These are phyloP conservation scores for Cladophialophora carrionii DNA, from an alignment of 2,329 filamentous ascomycete genomes.

Conservation along the genomic window DNA sequence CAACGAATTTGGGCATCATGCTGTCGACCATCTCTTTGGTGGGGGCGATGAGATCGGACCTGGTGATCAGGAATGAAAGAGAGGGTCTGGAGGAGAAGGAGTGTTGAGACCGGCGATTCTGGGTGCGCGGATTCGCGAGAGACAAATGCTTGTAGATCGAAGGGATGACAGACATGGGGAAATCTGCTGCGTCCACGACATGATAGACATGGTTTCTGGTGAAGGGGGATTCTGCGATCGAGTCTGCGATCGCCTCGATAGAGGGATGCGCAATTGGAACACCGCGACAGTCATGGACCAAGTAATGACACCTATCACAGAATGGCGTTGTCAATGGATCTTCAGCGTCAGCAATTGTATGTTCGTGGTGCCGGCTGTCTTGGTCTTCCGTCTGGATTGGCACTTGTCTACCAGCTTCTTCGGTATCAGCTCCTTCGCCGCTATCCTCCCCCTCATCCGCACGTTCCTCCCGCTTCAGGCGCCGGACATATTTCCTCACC, in stretches of 20 bases:
- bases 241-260: constrained; percentile 77
- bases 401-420: constrained; percentile 4
- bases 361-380: constrained; percentile 9
- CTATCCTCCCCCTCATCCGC: constrained; percentile 14
- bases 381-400: background rate
- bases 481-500: constrained; percentile 45
- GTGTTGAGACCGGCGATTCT: constrained; percentile 70
- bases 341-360: constrained; percentile 16
- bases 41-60: constrained; percentile 82
- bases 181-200: constrained; percentile 91
- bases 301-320: constrained; percentile 84
- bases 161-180: constrained; percentile 88
- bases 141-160: constrained; percentile 71
- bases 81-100: constrained; percentile 51
- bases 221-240: constrained; percentile 84
- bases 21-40: constrained; percentile 80
- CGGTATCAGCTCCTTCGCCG: constrained; percentile 1
- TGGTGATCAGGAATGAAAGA: constrained; percentile 85
- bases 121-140: constrained; percentile 73
- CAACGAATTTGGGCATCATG: constrained; percentile 81
- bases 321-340: constrained; percentile 54
- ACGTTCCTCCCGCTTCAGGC: constrained; percentile 13
- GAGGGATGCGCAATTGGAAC: constrained; percentile 77
- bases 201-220: constrained; percentile 95
- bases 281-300: constrained; percentile 74